A percentile compares a stretch with the other conserved stretches of the same genome.
These are phyloP conservation scores for Phytophthora podocarpi DNA, from an alignment of 352 stramenopile genomes.

Conservation along the genomic window DNA sequence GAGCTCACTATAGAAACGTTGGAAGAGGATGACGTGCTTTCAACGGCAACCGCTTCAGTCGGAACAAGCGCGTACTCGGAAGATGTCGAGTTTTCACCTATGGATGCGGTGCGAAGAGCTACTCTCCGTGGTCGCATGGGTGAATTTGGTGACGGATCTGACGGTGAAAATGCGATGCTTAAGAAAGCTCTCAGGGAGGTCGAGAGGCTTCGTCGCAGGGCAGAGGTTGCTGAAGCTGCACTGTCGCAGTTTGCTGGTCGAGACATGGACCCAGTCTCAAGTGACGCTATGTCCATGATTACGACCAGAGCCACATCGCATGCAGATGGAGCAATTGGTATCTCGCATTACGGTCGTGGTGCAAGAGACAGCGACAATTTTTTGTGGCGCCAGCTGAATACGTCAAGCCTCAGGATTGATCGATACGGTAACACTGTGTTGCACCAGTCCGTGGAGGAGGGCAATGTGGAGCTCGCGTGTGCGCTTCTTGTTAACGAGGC, in stretches of 20 bases:
- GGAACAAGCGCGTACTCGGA: slow-evolving; percentile 48
- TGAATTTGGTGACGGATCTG: slow-evolving; percentile 16
- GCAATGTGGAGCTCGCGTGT: slow-evolving; percentile 54
- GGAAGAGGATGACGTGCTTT: slow-evolving; percentile 38
- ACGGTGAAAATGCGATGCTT: slow-evolving; percentile 45
- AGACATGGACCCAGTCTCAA: slow-evolving; percentile 19
- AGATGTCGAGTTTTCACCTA: slow-evolving; percentile 30
- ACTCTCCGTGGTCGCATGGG: slow-evolving; percentile 15
- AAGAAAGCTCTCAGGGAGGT: slow-evolving; percentile 57
- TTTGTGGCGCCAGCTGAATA: slow-evolving; percentile 31
- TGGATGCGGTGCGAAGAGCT: slow-evolving; percentile 20
- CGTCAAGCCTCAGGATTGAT: slow-evolving; percentile 42
- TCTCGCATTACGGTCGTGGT: slow-evolving; percentile 12
- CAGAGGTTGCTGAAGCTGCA: slow-evolving; percentile 65
- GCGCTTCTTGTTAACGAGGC: slow-evolving; percentile 52
- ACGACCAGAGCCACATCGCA: slow-evolving; percentile 17
- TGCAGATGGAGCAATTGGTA: neutral
- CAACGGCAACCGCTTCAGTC: slow-evolving; percentile 43
- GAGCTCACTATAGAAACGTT: slow-evolving; percentile 37
- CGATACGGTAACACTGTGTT: slow-evolving; percentile 63
- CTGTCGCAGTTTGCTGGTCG: slow-evolving; percentile 38
- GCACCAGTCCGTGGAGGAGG: slow-evolving; percentile 49
- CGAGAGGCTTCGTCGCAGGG: slow-evolving; percentile 60
- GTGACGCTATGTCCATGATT: slow-evolving; percentile 18
- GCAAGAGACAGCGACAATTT: neutral